A percentile compares a stretch with the other conserved stretches of the same genome.
These are phyloP conservation scores for Noccaea caerulescens DNA, from an alignment of 345 rosid genomes.

Conservation along the genomic window DNA sequence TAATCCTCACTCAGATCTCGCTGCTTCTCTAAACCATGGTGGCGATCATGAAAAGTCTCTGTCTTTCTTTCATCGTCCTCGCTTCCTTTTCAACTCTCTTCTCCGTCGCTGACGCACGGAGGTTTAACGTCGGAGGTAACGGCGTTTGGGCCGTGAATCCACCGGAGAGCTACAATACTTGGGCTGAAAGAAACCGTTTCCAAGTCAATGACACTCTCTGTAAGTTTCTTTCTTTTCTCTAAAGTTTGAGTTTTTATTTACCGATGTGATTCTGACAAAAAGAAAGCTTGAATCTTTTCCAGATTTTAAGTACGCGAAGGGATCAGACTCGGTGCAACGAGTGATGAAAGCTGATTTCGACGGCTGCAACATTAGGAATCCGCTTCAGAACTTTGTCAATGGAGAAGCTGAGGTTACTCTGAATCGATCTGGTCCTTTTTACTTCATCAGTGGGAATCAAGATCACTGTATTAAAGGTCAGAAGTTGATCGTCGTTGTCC, in stretches of 20 bases:
- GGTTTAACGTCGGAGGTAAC: slow-evolving; percentile 64
- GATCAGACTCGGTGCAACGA: slow-evolving; percentile 59
- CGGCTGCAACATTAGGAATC: slow-evolving; percentile 52
- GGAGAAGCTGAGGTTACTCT: slow-evolving; percentile 51
- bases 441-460: slow-evolving; percentile 62
- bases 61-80: slow-evolving; percentile 37
- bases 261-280: neutral
- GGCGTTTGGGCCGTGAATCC: slow-evolving; percentile 65
- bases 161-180: slow-evolving; percentile 49
- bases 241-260: neutral
- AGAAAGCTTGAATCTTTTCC: neutral
- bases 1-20: neutral
- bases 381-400: slow-evolving; percentile 38
- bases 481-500: slow-evolving; percentile 54
- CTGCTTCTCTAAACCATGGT: slow-evolving; percentile 37
- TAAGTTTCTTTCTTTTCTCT: slow-evolving; percentile 30
- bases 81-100: slow-evolving; percentile 33
- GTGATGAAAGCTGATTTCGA: slow-evolving; percentile 62
- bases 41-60: slow-evolving; percentile 24
- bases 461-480: slow-evolving; percentile 64
- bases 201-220: slow-evolving; percentile 64
- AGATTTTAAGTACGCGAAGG: slow-evolving; percentile 60
- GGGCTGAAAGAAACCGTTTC: slow-evolving; percentile 66
- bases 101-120: slow-evolving; percentile 43
- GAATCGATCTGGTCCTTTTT: slow-evolving; percentile 56